Percentiles rank a stretch among this genome's conserved stretches.
phyloP scores from a whole-genome alignment of 495 filamentous ascomycete genomes.

The Aspergillus incahuasiensis region DNA sequence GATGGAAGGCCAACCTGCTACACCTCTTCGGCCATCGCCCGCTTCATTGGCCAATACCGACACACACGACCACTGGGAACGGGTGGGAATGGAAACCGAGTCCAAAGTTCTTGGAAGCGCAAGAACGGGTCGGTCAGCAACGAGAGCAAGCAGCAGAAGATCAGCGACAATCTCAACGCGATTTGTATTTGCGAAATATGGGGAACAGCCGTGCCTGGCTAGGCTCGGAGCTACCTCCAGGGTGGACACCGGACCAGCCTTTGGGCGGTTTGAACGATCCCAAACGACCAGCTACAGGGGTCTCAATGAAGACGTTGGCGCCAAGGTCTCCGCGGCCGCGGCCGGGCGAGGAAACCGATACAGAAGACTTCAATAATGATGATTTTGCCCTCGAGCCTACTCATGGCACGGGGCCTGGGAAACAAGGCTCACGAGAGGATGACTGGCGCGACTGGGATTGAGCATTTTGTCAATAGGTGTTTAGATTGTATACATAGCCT shows the following conservation, averaged over 20 bases:
- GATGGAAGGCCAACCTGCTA: constrained; percentile 69
- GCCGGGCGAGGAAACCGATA: constrained; percentile 41
- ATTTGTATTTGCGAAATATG: constrained; percentile 39
- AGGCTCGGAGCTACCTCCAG: constrained; percentile 17
- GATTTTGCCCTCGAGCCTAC: constrained; percentile 19
- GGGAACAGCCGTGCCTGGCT: constrained; percentile 33
- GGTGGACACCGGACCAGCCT: constrained; percentile 39
- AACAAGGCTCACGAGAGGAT: constrained; percentile 22
- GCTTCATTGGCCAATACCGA: constrained; percentile 71
- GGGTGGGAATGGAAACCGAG: constrained; percentile 96
- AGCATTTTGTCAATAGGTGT: not conserved
- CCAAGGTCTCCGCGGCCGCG: constrained; percentile 40
- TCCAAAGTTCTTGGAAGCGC: constrained; percentile 61
- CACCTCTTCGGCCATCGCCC: constrained; percentile 75
- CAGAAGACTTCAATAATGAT: constrained; percentile 31
- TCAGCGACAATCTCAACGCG: constrained; percentile 46
- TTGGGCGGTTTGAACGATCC: constrained; percentile 44
- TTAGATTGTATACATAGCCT: not conserved
- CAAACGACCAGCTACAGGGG: constrained; percentile 43
- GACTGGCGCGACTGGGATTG: constrained; percentile 47
- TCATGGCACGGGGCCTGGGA: not conserved
- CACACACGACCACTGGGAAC: constrained; percentile 80
- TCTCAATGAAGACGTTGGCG: constrained; percentile 51
- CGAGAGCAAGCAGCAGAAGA: constrained; percentile 51
- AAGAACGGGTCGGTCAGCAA: constrained; percentile 53